These are phyloP conservation scores for Chondrus crispus DNA, from an alignment of 23 red algal species.

Conservation along the genomic window DNA sequence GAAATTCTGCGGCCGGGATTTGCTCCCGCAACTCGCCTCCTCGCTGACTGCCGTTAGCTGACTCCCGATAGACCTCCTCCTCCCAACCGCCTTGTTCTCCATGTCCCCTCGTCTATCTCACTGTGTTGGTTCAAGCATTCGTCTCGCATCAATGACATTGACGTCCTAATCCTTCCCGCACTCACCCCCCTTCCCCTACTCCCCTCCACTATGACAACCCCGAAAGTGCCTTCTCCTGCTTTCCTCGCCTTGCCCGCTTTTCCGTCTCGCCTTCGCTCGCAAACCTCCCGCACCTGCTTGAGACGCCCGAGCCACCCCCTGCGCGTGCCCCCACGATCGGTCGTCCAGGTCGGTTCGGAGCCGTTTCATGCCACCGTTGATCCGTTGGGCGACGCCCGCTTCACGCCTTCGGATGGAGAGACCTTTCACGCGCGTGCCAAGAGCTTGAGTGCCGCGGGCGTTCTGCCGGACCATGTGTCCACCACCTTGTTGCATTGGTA, in stretches of 20 bases:
- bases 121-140: too few relatives aligned
- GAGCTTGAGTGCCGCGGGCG: neutral
- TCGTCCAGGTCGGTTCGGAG: neutral
- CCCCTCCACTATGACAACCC: neutral
- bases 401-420: neutral
- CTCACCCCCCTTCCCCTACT: neutral
- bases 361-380: neutral
- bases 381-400: neutral
- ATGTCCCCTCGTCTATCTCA: too few relatives aligned
- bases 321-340: neutral
- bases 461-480: neutral
- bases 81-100: too few relatives aligned
- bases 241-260: neutral
- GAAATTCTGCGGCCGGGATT: neutral
- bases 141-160: too few relatives aligned
- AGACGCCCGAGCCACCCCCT: neutral
- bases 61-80: neutral
- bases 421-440: neutral
- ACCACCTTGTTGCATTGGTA: slow-evolving; percentile 39
- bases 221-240: too few relatives aligned
- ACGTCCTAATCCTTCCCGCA: too few relatives aligned
- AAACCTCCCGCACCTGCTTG: neutral
- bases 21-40: neutral
- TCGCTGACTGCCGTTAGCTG: neutral
- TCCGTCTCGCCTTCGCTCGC: neutral